These are phyloP conservation scores for Phytophthora pluvialis DNA, from an alignment of 352 stramenopile species.

Conservation along the genomic window DNA sequence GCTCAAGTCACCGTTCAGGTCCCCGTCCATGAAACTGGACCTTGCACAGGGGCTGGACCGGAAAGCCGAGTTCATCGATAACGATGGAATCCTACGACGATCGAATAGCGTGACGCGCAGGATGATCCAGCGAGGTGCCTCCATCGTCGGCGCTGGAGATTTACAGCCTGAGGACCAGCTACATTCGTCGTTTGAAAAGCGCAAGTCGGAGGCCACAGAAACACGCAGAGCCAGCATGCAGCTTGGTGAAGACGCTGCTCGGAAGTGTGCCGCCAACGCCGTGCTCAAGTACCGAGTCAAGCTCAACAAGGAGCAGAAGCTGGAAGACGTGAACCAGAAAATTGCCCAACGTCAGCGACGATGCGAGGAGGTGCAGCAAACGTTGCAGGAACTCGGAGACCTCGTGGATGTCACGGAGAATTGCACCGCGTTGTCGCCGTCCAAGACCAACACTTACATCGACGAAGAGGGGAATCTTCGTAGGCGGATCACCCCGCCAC, in stretches of 20 bases:
- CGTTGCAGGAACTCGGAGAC: constrained; percentile 3
- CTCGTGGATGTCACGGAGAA: constrained; percentile 46
- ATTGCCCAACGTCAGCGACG: constrained; percentile 36
- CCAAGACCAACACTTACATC: constrained; percentile 49
- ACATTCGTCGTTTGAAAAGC: constrained; percentile 26
- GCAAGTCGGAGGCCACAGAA: constrained; percentile 4
- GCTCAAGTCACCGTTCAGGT: constrained; percentile 30
- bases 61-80: constrained; percentile 49
- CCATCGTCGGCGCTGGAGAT: constrained; percentile 39
- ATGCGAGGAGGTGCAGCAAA: constrained; percentile 37
- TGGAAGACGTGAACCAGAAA: constrained; percentile 44
- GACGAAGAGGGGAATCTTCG: constrained; percentile 57
- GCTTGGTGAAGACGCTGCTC: constrained; percentile 13
- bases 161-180: constrained; percentile 35
- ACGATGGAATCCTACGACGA: constrained; percentile 51
- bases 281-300: constrained; percentile 41
- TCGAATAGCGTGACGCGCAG: constrained; percentile 36
- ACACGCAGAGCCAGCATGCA: constrained; percentile 5
- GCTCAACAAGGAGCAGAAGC: constrained; percentile 34
- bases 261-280: constrained; percentile 37
- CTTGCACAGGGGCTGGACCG: constrained; percentile 36
- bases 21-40: neutral
- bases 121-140: constrained; percentile 43
- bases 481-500: constrained; percentile 24
- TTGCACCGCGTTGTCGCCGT: constrained; percentile 46